phyloP scores from a whole-genome alignment of 2,329 filamentous ascomycete genomes.

The Pseudogymnoascus sp. region DNA sequence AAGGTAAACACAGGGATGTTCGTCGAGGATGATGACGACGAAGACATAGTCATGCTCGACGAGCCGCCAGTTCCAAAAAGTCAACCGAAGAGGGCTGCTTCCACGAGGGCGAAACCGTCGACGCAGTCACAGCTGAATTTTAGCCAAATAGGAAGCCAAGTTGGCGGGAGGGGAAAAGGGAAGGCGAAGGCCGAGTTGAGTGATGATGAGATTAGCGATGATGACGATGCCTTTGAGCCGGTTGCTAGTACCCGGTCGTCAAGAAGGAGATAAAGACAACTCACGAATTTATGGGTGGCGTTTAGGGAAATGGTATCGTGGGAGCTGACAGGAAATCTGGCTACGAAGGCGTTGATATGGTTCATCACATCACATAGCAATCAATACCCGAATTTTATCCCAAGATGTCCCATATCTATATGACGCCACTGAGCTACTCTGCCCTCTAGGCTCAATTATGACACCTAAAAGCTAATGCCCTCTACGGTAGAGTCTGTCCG shows the following conservation, averaged over 20 bases:
- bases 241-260: background rate
- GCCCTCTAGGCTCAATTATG: background rate
- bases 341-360: background rate
- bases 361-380: background rate
- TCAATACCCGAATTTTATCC: background rate
- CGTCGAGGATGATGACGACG: conserved; percentile 39
- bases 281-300: background rate
- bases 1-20: conserved; percentile 33
- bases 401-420: background rate
- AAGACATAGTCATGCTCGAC: conserved; percentile 48
- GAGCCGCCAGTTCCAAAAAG: conserved; percentile 34
- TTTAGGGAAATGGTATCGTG: background rate
- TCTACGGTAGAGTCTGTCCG: too few species aligned
- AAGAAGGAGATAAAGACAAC: background rate
- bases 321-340: background rate
- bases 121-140: conserved; percentile 46
- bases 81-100: conserved; percentile 23
- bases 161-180: conserved; percentile 32
- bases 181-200: conserved; percentile 49
- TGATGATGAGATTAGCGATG: conserved; percentile 57
- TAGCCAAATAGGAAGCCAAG: conserved; percentile 30
- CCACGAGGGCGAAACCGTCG: conserved; percentile 25
- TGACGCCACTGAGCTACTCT: background rate
- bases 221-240: conserved; percentile 50
- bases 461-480: background rate